phyloP scores from a whole-genome alignment of 1,284 basidiomycete species.

The Exsudoporus floridanus region DNA sequence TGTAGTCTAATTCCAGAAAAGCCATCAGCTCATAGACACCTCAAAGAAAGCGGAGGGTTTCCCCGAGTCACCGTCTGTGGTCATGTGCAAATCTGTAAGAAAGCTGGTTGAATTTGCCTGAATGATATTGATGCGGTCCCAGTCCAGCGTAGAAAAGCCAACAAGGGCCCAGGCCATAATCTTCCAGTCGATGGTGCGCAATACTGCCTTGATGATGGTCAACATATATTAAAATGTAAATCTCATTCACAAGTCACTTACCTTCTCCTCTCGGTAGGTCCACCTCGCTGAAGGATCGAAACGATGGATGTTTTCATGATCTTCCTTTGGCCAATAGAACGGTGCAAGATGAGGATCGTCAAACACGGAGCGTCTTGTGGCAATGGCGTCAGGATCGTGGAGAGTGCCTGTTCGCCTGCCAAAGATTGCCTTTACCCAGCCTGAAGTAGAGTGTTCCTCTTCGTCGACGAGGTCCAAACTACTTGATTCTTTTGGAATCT shows the following conservation, averaged over 20 bases:
- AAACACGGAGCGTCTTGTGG: constrained; percentile 48
- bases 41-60: background rate
- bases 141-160: constrained; percentile 46
- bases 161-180: constrained; percentile 49
- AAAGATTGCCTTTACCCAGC: constrained; percentile 2
- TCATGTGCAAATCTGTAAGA: constrained; percentile 59
- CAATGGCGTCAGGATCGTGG: constrained; percentile 2
- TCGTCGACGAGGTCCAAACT: no score
- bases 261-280: constrained; percentile 67
- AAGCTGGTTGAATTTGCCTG: constrained; percentile 71
- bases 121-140: constrained; percentile 50
- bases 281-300: constrained; percentile 68
- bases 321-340: constrained; percentile 52
- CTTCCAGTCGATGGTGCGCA: constrained; percentile 50
- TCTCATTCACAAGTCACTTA: constrained; percentile 22
- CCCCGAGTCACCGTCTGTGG: constrained; percentile 47
- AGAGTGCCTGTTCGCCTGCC: background rate
- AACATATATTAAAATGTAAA: background rate
- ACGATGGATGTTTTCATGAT: constrained; percentile 63
- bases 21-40: no score
- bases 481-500: no score
- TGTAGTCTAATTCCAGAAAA: constrained; percentile 52
- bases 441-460: no score
- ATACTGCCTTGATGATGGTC: constrained; percentile 23
- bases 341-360: constrained; percentile 53